A percentile compares a stretch with the other conserved stretches of the same genome.
phyloP scores from a whole-genome alignment of 2,329 filamentous ascomycete species.

The Apiospora aurea region DNA sequence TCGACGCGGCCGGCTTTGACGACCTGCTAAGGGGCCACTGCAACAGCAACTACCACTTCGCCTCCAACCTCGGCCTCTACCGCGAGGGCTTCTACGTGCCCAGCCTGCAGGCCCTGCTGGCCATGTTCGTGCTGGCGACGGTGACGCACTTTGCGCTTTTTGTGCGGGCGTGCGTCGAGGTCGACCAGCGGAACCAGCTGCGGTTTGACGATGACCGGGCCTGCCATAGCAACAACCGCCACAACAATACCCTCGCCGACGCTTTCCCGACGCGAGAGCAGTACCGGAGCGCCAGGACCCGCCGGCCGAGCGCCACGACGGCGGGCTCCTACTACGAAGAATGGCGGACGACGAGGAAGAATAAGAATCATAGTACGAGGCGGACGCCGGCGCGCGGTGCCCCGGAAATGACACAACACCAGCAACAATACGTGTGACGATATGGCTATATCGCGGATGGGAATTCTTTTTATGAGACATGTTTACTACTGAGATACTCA shows the following conservation, averaged over 20 bases:
- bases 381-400: neutral
- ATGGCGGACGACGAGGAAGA: neutral
- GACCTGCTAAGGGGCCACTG: conserved; percentile 28
- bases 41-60: conserved; percentile 28
- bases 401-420: neutral
- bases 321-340: neutral
- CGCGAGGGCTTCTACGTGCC: conserved; percentile 32
- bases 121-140: conserved; percentile 77
- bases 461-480: conserved; percentile 3
- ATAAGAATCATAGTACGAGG: neutral
- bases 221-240: neutral
- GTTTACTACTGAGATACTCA: neutral
- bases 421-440: neutral
- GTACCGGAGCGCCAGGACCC: neutral
- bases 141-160: conserved; percentile 86
- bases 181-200: conserved; percentile 38
- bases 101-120: conserved; percentile 63
- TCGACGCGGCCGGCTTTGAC: conserved; percentile 3
- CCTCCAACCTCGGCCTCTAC: conserved; percentile 24
- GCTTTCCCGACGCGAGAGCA: neutral
- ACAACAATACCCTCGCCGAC: neutral
- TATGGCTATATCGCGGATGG: neutral
- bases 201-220: neutral
- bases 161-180: conserved; percentile 47
- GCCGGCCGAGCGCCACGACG: neutral